Evolutionary conservation across 1,139 yeast species (phyloP), one percentile per base, ranked within the genome.

Genomic region (Suhomyces kunorum): DNA sequence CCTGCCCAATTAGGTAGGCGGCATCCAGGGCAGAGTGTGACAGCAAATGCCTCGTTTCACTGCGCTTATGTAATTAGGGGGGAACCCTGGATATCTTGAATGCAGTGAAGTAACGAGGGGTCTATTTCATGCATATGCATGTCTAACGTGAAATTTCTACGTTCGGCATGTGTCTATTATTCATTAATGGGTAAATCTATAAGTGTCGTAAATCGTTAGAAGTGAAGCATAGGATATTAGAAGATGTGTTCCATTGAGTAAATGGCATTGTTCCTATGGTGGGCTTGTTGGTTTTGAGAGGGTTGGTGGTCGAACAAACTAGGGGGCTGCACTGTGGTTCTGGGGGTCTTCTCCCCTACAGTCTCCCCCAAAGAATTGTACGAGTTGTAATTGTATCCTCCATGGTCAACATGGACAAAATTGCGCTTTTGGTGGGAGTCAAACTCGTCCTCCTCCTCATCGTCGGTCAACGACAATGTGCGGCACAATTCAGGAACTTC

Each of bases 401-500:
- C 39, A 32, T 39, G 34, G 8, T 34, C 34, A 15, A 33, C 34
- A 24, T 32, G 40, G 13, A 28, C 34, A 9, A 30, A 32, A 8
- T 28, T 28, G 20, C 23, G 32, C 27, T 39, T 22, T 9, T 40
- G 24, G 9, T 26, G 24, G 28, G 15, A n/a, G 28, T 39, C 20
- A 8, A 11, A 19, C 19, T 29, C 34, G 13, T 34, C 50, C 22
- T 54, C 61, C 29, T 57, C 58, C 28, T 61, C 67, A 20, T 59
- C 67, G 36, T 61, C 66, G 22, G 61, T 52, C 41, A 50, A 43
- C 15, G 63, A 51, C 31, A 47, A 37, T 4, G 61, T 48, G 24
- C 51, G 46, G 27, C 59, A 51, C 24, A 64, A 54, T 28, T 55
- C 69, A 5, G 70, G 70, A 30, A 61, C 41, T 25, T 38, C 46